Base-by-base conservation (phyloP, 2,329 filamentous ascomycete species). In the Rachicladosporium sp. region DNA sequence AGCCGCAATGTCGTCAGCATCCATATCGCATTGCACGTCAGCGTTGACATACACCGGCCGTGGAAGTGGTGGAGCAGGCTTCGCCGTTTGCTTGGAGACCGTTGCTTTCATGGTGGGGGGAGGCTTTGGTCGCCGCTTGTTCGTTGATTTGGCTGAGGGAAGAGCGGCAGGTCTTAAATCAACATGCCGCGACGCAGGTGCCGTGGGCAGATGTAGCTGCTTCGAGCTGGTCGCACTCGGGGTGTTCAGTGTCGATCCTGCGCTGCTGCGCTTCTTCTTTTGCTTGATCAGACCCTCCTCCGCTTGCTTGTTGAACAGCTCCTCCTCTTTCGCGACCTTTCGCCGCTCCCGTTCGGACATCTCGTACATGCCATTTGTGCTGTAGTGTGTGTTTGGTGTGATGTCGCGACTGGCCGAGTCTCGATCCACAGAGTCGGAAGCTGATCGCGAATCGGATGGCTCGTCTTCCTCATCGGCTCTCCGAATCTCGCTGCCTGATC, bases 291-390 rank as follows among this genome's bases (percentile, higher is more conserved):
- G 63, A 42, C 69, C 66, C 48, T 73, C 71, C 43, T 78, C 71
- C 49, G 78, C 75, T 45, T 76, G 63, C 49, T 74, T 69, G 46
- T 74, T 69, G 45, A 78, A 78, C 43, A 78, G 69, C 46, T 72
- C 73, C 50, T 79, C 75, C 32, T 73, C 71, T 40, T 74, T 73
- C 39, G 74, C 72, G 35, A 80, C 66, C 56, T 80, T 80, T 43
- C 74, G 71, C 50, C 69, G 69, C 48, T 80, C 76, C 4, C 76
- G 68, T 44, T 73, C 74, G 2, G 76, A 78, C 45, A 78, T 62
- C 45, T 75, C 74, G 2, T 65, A 55, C 8, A 65, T 60, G 8
- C 64, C 68, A 41, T 67, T 68, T 21, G 64, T 58, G 5, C 65
- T 68, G 43, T 67, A 69, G 46, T 69, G 68, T 8, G 65, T 65